Evolutionary conservation across 192 early-diverging fungal genomes (phyloP).

Genomic region (Ramicandelaber brevisporus): DNA sequence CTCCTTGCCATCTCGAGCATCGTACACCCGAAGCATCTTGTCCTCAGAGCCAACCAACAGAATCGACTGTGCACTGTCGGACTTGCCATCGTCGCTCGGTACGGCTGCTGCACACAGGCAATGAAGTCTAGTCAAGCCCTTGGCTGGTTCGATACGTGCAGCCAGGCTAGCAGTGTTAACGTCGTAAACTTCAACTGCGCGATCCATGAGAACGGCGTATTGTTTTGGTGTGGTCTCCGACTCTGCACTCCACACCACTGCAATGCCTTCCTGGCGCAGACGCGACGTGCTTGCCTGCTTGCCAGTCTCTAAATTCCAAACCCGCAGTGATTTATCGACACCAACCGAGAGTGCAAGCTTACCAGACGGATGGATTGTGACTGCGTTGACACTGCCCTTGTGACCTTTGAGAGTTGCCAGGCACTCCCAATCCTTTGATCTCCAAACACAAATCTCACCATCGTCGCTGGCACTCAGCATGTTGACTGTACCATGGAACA

Average conservation of each 20-base stretch:
- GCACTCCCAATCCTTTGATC: slow-evolving; percentile 91
- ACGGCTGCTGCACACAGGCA: neutral
- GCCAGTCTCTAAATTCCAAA: slow-evolving; percentile 59
- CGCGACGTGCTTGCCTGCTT: slow-evolving; percentile 30
- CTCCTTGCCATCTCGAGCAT: slow-evolving; percentile 9
- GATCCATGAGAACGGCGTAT: slow-evolving; percentile 29
- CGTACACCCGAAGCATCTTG: slow-evolving; percentile 12
- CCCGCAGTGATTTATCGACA: slow-evolving; percentile 31
- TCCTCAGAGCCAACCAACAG: slow-evolving; percentile 18
- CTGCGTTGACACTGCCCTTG: slow-evolving; percentile 34
- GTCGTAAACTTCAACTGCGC: slow-evolving; percentile 23
- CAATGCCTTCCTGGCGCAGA: slow-evolving; percentile 19
- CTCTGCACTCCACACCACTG: slow-evolving; percentile 24
- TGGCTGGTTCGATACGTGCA: neutral
- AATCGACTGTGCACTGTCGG: slow-evolving; percentile 2
- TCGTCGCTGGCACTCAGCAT: slow-evolving; percentile 79
- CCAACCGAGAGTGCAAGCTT: slow-evolving; percentile 74
- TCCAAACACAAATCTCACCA: slow-evolving; percentile 62
- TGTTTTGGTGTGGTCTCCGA: too few relatives aligned
- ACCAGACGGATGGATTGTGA: slow-evolving; percentile 87
- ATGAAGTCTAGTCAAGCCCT: neutral
- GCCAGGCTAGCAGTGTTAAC: slow-evolving; percentile 4
- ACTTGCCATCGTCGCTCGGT: slow-evolving; percentile 1
- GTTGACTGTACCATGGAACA: slow-evolving; percentile 57
- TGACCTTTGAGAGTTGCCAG: slow-evolving; percentile 70